Evolutionary conservation across 192 early-diverging fungal genomes (phyloP), one percentile per base, ranked within the genome.

Genomic region (Allomyces macrogynus): DNA sequence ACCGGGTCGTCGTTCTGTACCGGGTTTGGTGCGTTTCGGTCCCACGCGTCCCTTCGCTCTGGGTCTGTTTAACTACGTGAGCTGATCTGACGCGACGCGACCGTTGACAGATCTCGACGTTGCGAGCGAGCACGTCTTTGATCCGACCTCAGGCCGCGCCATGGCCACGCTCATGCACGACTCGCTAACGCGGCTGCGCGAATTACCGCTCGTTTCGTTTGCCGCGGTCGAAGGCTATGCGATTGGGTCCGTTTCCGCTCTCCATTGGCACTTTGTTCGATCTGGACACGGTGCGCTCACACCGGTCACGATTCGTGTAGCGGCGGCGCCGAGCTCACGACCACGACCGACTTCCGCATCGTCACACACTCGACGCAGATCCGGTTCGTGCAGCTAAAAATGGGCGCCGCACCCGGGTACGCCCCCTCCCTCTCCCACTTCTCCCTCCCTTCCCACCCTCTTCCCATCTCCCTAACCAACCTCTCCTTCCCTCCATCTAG

Each of bases 271-370:
- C n/a, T n/a, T n/a, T n/a, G n/a, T n/a, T n/a, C n/a, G n/a, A n/a
- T n/a, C n/a, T n/a, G n/a, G n/a, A n/a, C n/a, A n/a, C n/a, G n/a
- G n/a, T n/a, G n/a, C n/a, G n/a, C n/a, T n/a, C n/a, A n/a, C n/a
- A n/a, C n/a, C n/a, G n/a, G n/a, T n/a, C n/a, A n/a, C n/a, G n/a
- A n/a, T n/a, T n/a, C n/a, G n/a, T n/a, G n/a, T 40, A 40, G 32
- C 10, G 86, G 84, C 14, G 86, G 86, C 1, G 80, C 82, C 4
- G 86, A 87, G 63, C 68, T 86, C 57, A 73, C 78, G 1, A 77
- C 80, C 7, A 78, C 76, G 16, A 80, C 78, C 70, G 86, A 87
- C 60, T 72, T 79, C 64, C 67, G 83, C 11, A 80, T 82, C 61
- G 63, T 81, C 20, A 49, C 69, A 14, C 65, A 65, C 4, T 43